phyloP scores from a whole-genome alignment of 129 eudicot species.

The Saussurea involucrata region DNA sequence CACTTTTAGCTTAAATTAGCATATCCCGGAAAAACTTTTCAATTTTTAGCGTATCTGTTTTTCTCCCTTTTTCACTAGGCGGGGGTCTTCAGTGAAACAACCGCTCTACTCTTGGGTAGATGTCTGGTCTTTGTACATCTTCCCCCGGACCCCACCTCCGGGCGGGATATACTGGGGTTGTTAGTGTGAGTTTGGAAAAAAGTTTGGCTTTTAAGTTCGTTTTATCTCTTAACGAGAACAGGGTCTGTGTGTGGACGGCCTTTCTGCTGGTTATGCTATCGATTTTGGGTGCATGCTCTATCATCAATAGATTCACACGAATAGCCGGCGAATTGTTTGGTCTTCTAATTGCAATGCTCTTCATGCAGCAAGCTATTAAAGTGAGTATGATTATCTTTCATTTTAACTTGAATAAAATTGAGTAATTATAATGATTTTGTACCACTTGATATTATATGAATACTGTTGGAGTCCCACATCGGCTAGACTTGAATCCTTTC shows the following conservation, averaged over 20 bases:
- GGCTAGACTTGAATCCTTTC: neutral
- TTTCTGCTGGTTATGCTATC: constrained; percentile 83
- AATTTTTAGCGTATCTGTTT: neutral
- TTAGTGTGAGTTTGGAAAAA: neutral
- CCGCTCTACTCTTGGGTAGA: neutral
- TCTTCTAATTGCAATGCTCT: constrained; percentile 96
- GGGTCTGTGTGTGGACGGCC: constrained; percentile 99
- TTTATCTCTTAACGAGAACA: constrained; percentile 26
- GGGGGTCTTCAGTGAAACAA: neutral
- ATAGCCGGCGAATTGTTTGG: constrained; percentile 96
- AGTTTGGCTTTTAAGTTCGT: constrained; percentile 10
- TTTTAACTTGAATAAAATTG: neutral
- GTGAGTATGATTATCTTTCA: constrained; percentile 41
- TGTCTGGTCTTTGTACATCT: neutral
- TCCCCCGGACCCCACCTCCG: neutral
- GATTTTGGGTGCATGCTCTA: constrained; percentile 91
- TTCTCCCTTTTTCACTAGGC: neutral
- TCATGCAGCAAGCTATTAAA: constrained; percentile 96
- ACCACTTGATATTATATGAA: neutral
- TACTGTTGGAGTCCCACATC: neutral
- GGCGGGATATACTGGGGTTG: neutral
- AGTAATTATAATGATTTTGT: constrained; percentile 7
- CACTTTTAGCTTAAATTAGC: neutral
- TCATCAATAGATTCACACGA: constrained; percentile 94
- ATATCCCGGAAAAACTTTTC: neutral